Evolutionary conservation across 257 asterid genomes (phyloP), one percentile per base, ranked within the genome.

Genomic region (Cordia subcordata): DNA sequence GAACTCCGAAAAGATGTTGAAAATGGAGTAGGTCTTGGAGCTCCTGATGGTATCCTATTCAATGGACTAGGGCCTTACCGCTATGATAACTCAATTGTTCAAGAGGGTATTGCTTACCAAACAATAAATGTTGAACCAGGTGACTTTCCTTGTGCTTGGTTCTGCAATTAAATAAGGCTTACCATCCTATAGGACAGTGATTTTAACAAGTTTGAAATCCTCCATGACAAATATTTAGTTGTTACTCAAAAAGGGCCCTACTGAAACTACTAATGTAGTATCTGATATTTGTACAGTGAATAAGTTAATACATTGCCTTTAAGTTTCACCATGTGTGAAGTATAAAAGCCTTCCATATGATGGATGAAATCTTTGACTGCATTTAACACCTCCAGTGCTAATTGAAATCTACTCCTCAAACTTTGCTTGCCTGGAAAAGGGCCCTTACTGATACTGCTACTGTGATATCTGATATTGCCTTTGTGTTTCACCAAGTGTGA

Each of bases 11-110:
- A 69, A 58, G 82, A 79, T 58, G 68, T 83, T 54, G 89, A 78
- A 53, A 72, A 72, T 14, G 93, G 94, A 39, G 77, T 62, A 69
- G 76, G 80, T 60, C 87, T 90, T 65, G 88, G 96, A 71, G 69
- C 76, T 66, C 93, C 94, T 37, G 97, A 90, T 54, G 95, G 97
- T 27, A 77, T 90, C 62, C 62, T 90, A 45, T 59, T 90, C 60
- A 85, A 90, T 51, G 97, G 97, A 47, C 59, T 85, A n/a, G 97
- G 97, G 49, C 97, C 97, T 22, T 90, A 78, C 71, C 93, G 75
- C 42, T 87, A 76, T 69, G 90, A 83, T 68, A 77, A 57, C 66
- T 66, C 79, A 17, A 70, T 80, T 57, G 95, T 87, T 18, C 73
- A 74, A 3, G 83, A 75, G 47, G 87, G 95, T 56, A 73, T 85